Evolutionary conservation across 2,329 filamentous ascomycete genomes (phyloP).

Genomic region (Blumeria graminis): DNA sequence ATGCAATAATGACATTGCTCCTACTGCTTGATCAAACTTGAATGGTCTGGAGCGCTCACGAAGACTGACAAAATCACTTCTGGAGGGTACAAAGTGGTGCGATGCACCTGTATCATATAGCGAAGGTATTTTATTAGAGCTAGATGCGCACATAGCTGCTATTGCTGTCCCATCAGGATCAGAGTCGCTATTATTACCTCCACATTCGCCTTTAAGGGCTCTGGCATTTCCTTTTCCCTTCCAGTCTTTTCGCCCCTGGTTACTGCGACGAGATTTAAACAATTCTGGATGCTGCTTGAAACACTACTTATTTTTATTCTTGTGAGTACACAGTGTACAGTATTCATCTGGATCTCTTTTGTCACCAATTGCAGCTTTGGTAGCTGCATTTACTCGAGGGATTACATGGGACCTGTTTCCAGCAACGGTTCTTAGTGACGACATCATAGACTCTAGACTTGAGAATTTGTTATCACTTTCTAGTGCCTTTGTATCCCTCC

Average conservation of each 20-base stretch:
- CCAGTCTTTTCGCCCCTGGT: neutral
- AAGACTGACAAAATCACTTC: too few species aligned
- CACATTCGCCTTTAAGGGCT: neutral
- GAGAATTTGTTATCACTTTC: neutral
- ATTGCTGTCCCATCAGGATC: neutral
- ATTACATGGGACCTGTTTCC: neutral
- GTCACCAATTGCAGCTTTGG: neutral
- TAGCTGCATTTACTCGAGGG: too few species aligned
- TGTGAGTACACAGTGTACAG: neutral
- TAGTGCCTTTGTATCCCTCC: neutral
- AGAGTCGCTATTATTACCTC: neutral
- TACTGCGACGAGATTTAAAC: neutral
- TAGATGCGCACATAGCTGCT: neutral
- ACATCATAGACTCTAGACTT: neutral
- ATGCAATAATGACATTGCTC: neutral
- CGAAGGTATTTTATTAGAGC: too few species aligned
- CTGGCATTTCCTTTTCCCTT: neutral
- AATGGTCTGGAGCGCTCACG: too few species aligned
- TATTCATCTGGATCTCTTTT: neutral
- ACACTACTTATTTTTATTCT: neutral
- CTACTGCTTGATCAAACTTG: neutral
- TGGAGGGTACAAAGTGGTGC: too few species aligned
- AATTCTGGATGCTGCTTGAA: neutral
- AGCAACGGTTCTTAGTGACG: neutral
- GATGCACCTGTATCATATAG: too few species aligned